Base-by-base conservation (phyloP, 805 yeast species). In the Ogataea nitratoaversa region DNA sequence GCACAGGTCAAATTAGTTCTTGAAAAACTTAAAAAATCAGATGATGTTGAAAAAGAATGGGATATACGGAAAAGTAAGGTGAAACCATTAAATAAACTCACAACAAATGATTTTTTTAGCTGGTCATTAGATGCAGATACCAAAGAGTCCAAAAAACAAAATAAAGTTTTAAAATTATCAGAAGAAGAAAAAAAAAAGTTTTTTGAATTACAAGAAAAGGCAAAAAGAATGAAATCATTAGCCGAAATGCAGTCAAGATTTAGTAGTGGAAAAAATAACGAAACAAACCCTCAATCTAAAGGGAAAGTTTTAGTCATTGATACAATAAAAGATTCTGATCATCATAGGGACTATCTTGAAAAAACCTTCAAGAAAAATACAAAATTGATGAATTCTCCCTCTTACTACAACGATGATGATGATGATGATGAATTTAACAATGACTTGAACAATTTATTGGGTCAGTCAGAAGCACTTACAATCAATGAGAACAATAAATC, bases 181-280 rank as follows among this genome's bases (percentile, higher is more conserved):
- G 53, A 43, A 18, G 47, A 48, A 13, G 65, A 60, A 31, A 41
- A 23, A 14, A 34, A 44, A 19, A 40, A 56, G 33, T 56, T 56
- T 32, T 25, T 38, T 14, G 44, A 50, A 29, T 34, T 57, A 7
- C 51, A 56, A 29, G 40, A 48, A 20, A 50, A 50, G 27, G 49
- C 53, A 3, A 44, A 52, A 19, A 48, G 53, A 24, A 47, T 41
- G 34, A 59, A 55, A 28, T 30, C 51, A 18, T 43, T 48, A 17
- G 36, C 17, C 27, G 19, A 19, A 9, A 44, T 48, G 46, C 48
- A 40, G 22, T 22, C 34, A 18, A 44, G 39, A 43, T 22, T 48
- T 28, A 34, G 39, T 6, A 31, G 35, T 11, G 22, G 19, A 8
- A 29, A 27, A 19, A 27, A 30, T 3, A 8, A 20, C 2, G 17